Evolutionary conservation across 495 filamentous ascomycete species (phyloP).

Genomic region (Clohesyomyces aquaticus): DNA sequence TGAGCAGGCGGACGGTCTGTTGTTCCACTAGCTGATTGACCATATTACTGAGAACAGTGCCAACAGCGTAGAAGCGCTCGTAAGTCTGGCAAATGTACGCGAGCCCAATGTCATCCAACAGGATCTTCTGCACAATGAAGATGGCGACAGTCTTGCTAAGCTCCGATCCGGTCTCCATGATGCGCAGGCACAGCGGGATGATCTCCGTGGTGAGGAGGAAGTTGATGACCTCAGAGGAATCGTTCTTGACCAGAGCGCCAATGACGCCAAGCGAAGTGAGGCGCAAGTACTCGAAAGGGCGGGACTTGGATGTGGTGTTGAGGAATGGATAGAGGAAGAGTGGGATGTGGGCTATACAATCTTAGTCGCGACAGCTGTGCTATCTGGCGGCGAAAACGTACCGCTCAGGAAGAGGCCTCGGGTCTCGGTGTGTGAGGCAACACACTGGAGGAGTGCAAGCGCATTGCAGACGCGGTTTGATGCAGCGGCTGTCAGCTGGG

Average conservation of each 20-base stretch:
- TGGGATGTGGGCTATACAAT: slow-evolving; percentile 83
- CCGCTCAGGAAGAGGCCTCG: slow-evolving; percentile 89
- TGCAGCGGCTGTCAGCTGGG: slow-evolving; percentile 92
- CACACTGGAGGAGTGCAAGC: slow-evolving; percentile 93
- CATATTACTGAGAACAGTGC: slow-evolving; percentile 98
- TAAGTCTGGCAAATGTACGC: slow-evolving; percentile 99
- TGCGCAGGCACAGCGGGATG: slow-evolving; percentile 94
- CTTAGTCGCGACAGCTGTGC: slow-evolving; percentile 18
- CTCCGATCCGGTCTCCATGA: slow-evolving; percentile 99
- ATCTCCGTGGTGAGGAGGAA: slow-evolving; percentile 99
- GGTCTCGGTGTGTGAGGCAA: slow-evolving; percentile 96
- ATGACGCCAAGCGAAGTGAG: slow-evolving; percentile 98
- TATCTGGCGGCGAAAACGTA: slow-evolving; percentile 49
- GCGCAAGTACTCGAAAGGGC: slow-evolving; percentile 97
- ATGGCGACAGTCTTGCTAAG: slow-evolving; percentile 99
- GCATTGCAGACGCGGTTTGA: slow-evolving; percentile 98
- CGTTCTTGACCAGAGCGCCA: slow-evolving; percentile 97
- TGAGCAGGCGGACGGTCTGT: slow-evolving; percentile 92
- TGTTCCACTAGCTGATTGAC: slow-evolving; percentile 95
- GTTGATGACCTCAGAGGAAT: slow-evolving; percentile 97
- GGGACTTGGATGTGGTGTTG: slow-evolving; percentile 97
- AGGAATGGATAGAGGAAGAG: slow-evolving; percentile 98
- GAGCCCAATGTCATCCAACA: slow-evolving; percentile 95
- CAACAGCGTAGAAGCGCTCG: slow-evolving; percentile 98
- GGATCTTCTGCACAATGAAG: slow-evolving; percentile 99